Evolutionary conservation across 108 stramenopile genomes (phyloP), one percentile per base, ranked within the genome.

Genomic region (Aurantiochytrium sp.): DNA sequence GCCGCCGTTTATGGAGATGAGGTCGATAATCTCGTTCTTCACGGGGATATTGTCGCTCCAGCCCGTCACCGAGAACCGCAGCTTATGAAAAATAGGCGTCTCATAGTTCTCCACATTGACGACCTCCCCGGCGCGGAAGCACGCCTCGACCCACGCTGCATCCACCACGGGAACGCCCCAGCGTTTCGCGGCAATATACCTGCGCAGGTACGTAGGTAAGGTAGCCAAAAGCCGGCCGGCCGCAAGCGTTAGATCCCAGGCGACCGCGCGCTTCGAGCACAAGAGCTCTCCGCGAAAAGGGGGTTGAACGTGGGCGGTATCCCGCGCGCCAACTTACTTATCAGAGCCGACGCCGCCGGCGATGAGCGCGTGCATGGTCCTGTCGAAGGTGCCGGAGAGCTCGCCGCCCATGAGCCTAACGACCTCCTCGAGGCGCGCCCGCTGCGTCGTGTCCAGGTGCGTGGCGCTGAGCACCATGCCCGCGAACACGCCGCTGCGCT

Each of bases 371-470:
- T 30, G 34, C 59, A 65, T 65, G 22, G 59, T 17, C 59, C 59
- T 65, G 59, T 65, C 59, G 24, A 65, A 65, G 4, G 32, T 65
- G 8, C 59, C 59, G 27, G 59, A 65, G 22, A 65, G 59, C 59
- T 65, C 59, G 24, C 59, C 59, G 59, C 59, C 59, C 59, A 65
- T 65, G 32, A 65, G 59, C 59, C 59, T 65, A 65, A 65, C 59
- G 32, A 65, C 59, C 59, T 65, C 59, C 24, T 65, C 59, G 59
- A 65, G 59, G 1, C 59, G 27, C 32, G 59, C 3, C 19, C 59
- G 27, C 24, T 65, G 59, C 27, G 59, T 34, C 19, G 59, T 12
- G 24, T 65, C 59, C 8, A 65, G 32, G 10, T 65, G 59, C 24
- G 59, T 65, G 15, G 59, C 59, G 59, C 59, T 65, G 24, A 65